Conservation (phyloP, 1,284 basidiomycete species). For the Rhodotorula glutinis region DNA sequence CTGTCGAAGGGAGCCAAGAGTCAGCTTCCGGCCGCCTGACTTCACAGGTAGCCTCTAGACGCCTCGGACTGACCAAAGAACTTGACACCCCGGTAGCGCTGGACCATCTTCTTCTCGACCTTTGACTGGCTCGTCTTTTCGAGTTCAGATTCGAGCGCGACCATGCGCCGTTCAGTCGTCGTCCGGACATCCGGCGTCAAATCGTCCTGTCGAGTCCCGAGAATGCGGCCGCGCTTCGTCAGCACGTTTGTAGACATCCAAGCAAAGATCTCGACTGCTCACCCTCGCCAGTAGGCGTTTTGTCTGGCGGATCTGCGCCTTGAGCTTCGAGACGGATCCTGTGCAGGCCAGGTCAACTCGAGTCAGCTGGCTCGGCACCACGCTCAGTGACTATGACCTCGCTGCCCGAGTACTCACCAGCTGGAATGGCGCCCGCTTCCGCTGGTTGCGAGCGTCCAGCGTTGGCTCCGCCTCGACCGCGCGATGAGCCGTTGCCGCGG, state of each 20-base stretch:
- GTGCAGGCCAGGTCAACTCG: neutral
- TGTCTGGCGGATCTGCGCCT: slow-evolving; percentile 37
- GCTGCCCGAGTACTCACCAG: slow-evolving; percentile 3
- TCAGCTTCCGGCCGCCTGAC: neutral
- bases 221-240: neutral
- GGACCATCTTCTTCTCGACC: slow-evolving; percentile 38
- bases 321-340: slow-evolving; percentile 38
- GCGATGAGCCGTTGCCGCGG: neutral
- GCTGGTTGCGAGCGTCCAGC: neutral
- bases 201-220: slow-evolving; percentile 19
- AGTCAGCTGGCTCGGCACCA: neutral
- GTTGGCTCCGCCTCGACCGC: slow-evolving; percentile 2
- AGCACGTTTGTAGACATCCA: neutral
- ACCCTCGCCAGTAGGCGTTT: slow-evolving; percentile 34
- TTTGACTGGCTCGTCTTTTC: slow-evolving; percentile 20
- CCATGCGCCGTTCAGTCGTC: slow-evolving; percentile 31
- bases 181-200: slow-evolving; percentile 33
- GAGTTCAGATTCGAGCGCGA: slow-evolving; percentile 25
- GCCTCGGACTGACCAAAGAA: slow-evolving; percentile 34
- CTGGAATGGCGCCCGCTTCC: neutral
- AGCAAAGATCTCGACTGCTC: neutral
- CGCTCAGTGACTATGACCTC: neutral
- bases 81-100: slow-evolving; percentile 36
- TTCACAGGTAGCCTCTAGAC: neutral
- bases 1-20: slow-evolving; percentile 2